Conservation (phyloP, 768 basidiomycete genomes). For the Hemileccinum rubropunctum region DNA sequence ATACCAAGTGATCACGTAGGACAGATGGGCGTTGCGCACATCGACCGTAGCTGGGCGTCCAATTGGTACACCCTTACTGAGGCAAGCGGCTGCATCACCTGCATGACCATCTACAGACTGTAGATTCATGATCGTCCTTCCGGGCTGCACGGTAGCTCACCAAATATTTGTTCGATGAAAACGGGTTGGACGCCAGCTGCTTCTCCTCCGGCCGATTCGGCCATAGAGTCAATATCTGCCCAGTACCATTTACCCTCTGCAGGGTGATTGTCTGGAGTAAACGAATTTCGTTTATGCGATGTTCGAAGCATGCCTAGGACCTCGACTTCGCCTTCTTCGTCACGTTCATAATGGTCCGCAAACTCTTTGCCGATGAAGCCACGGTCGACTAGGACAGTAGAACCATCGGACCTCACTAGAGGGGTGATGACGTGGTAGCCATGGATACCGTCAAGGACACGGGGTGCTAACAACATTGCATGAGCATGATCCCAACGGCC, state of each 20-base stretch:
- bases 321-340: slow-evolving; percentile 58
- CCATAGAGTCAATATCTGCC: slow-evolving; percentile 82
- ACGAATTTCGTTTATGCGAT: slow-evolving; percentile 67
- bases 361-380: slow-evolving; percentile 77
- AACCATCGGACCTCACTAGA: slow-evolving; percentile 71
- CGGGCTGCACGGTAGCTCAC: slow-evolving; percentile 41
- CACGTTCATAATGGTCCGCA: slow-evolving; percentile 36
- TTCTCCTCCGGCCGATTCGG: slow-evolving; percentile 71
- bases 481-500: slow-evolving; percentile 80
- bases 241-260: slow-evolving; percentile 87
- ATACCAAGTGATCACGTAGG: slow-evolving; percentile 94
- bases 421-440: slow-evolving; percentile 91
- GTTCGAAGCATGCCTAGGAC: slow-evolving; percentile 86
- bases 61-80: slow-evolving; percentile 76
- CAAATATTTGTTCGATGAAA: slow-evolving; percentile 87
- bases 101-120: slow-evolving; percentile 71
- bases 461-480: slow-evolving; percentile 79
- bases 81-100: slow-evolving; percentile 59
- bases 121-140: not conserved
- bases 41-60: slow-evolving; percentile 83
- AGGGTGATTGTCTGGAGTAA: slow-evolving; percentile 88
- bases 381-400: slow-evolving; percentile 87
- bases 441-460: slow-evolving; percentile 82
- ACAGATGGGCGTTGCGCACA: slow-evolving; percentile 89
- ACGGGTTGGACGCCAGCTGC: slow-evolving; percentile 78